Conservation (phyloP, 176 grass and related monocot genomes). For the Puya raimondii region DNA sequence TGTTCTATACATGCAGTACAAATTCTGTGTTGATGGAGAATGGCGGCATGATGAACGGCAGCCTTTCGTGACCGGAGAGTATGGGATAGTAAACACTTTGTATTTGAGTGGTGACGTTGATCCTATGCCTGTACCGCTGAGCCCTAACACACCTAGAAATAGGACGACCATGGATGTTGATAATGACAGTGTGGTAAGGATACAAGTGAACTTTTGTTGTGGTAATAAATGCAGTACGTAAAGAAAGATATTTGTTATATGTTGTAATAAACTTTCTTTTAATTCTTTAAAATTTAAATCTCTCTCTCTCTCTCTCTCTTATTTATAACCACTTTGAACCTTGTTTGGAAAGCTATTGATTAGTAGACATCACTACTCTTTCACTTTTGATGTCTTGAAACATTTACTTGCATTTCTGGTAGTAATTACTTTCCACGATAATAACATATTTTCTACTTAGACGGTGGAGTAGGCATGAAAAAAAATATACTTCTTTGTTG, state of each 20-base stretch:
- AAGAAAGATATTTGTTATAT: conserved; percentile 1
- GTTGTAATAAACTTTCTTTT: conserved; percentile 6
- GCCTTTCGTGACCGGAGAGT: conserved; percentile 46
- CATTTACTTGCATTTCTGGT: no score
- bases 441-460: background rate
- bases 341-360: background rate
- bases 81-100: conserved; percentile 82
- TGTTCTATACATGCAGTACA: conserved; percentile 56
- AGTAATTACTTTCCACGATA: no score
- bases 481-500: background rate
- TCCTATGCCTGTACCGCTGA: conserved; percentile 39
- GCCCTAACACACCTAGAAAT: conserved; percentile 39
- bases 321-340: no score
- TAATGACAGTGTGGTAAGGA: conserved; percentile 46
- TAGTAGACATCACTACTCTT: background rate
- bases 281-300: background rate
- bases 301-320: no score
- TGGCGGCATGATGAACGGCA: conserved; percentile 82
- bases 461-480: background rate
- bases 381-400: background rate
- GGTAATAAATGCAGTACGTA: no score
- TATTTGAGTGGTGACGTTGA: conserved; percentile 46
- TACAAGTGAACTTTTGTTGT: conserved; percentile 6
- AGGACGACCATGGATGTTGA: conserved; percentile 77
- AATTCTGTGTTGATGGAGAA: conserved; percentile 90